These are phyloP conservation scores for Bullera alba DNA, from an alignment of 768 basidiomycete species.

Conservation along the genomic window DNA sequence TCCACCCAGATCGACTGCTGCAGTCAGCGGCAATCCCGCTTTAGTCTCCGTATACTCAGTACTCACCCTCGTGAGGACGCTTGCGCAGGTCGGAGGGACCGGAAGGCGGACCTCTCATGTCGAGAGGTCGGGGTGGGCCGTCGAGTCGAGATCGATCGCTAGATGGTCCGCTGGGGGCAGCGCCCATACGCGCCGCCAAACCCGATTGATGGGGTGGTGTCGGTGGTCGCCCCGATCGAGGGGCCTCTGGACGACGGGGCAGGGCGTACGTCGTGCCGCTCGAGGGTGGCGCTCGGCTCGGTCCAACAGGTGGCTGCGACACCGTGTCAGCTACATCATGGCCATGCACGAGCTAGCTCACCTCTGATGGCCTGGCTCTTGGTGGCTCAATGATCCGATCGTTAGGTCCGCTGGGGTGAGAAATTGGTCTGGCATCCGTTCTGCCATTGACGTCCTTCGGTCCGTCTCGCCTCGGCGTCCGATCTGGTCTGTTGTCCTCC, in stretches of 20 bases:
- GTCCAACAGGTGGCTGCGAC: background rate
- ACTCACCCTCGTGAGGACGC: conserved; percentile 31
- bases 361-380: conserved; percentile 11
- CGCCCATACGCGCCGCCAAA: background rate
- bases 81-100: conserved; percentile 15
- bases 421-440: background rate
- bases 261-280: background rate
- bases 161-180: background rate
- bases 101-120: background rate
- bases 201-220: background rate
- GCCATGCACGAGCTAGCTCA: conserved; percentile 1
- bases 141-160: background rate
- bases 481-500: conserved; percentile 12
- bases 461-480: conserved; percentile 23
- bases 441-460: conserved; percentile 10
- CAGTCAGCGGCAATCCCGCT: background rate
- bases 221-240: background rate
- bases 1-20: conserved; percentile 7
- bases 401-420: background rate
- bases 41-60: background rate
- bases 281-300: background rate
- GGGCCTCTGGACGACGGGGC: background rate
- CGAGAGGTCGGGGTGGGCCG: background rate
- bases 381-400: conserved; percentile 34
- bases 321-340: background rate